Evolutionary conservation across 1,139 yeast genomes (phyloP).

Genomic region (Diutina pseudorugosa): DNA sequence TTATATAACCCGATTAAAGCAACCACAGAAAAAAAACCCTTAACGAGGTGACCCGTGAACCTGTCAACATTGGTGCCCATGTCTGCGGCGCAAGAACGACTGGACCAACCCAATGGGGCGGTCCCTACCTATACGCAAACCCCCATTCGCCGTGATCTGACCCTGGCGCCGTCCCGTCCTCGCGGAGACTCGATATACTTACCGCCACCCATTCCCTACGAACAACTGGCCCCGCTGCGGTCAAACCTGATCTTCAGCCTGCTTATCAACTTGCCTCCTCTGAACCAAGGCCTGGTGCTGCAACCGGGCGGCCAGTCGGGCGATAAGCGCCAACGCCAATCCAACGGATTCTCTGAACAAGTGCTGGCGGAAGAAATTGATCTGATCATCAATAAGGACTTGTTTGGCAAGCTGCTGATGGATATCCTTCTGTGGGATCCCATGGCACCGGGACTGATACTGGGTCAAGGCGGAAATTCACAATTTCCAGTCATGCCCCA

Average conservation of each 20-base stretch:
- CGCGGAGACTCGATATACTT: slow-evolving; percentile 15
- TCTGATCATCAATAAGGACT: slow-evolving; percentile 11
- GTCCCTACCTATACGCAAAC: not conserved
- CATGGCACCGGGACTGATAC: slow-evolving; percentile 5
- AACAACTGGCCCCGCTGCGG: slow-evolving; percentile 12
- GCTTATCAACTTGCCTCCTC: slow-evolving; percentile 27
- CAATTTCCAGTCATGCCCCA: slow-evolving; percentile 6
- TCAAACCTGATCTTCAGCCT: slow-evolving; percentile 33
- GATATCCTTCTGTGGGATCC: not conserved
- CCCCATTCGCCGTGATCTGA: not conserved
- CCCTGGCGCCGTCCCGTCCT: slow-evolving; percentile 7
- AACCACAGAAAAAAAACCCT: not conserved
- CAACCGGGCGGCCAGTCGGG: not conserved
- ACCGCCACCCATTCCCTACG: slow-evolving; percentile 14
- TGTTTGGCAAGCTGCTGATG: not conserved
- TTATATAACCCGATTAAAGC: not conserved
- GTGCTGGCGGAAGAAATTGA: slow-evolving; percentile 5
- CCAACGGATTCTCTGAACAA: slow-evolving; percentile 3
- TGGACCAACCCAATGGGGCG: not conserved
- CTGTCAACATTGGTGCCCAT: not conserved
- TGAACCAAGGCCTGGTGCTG: slow-evolving; percentile 17
- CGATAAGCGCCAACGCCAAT: not conserved
- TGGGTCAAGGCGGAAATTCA: slow-evolving; percentile 3
- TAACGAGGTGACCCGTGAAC: not conserved
- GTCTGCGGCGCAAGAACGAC: slow-evolving; percentile 4